Evolutionary conservation across 805 yeast genomes (phyloP).

Genomic region (Torulaspora microellipsoides): DNA sequence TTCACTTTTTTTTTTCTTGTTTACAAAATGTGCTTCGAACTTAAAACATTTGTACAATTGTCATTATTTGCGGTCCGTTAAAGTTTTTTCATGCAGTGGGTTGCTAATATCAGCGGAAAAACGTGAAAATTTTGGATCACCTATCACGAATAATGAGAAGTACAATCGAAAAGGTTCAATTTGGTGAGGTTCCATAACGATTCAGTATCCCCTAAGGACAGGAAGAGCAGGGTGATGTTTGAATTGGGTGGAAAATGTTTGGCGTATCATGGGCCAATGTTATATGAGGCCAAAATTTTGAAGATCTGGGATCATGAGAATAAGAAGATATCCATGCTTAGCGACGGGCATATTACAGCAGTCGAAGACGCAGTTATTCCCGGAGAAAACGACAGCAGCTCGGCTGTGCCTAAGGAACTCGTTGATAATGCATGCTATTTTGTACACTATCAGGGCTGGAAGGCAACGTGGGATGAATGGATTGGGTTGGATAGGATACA

Average conservation of each 20-base stretch:
- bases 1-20: too few species aligned
- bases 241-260: constrained; percentile 44
- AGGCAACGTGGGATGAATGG: constrained; percentile 96
- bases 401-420: constrained; percentile 36
- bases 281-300: constrained; percentile 81
- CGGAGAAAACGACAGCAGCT: constrained; percentile 1
- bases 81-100: too few species aligned
- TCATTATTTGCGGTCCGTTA: too few species aligned
- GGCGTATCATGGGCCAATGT: constrained; percentile 87
- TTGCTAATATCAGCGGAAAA: too few species aligned
- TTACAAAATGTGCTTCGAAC: too few species aligned
- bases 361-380: constrained; percentile 32
- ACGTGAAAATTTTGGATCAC: too few species aligned
- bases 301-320: constrained; percentile 56
- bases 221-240: constrained; percentile 12
- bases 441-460: constrained; percentile 95
- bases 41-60: too few species aligned
- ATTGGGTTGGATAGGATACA: constrained; percentile 64
- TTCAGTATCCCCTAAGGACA: too few species aligned
- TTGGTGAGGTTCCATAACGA: too few species aligned
- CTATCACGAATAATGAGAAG: too few species aligned
- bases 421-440: constrained; percentile 45
- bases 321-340: constrained; percentile 34
- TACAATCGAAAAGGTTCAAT: too few species aligned
- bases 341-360: constrained; percentile 30